phyloP scores from a whole-genome alignment of 139 green algal species.

The Micromonas pusilla region DNA sequence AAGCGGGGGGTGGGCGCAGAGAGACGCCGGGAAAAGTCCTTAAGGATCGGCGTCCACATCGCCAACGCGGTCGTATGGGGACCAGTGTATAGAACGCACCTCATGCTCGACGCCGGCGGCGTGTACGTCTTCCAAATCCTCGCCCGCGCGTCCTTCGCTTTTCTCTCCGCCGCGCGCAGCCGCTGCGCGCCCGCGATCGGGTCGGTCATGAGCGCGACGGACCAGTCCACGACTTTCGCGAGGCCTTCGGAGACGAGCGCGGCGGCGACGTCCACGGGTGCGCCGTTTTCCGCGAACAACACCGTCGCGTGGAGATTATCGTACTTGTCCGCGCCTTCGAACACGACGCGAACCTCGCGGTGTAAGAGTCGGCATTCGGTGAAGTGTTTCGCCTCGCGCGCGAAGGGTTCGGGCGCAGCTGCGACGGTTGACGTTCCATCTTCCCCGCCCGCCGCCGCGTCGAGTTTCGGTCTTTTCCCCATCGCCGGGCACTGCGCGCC shows the following conservation, averaged over 20 bases:
- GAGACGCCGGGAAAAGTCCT: too few relatives aligned
- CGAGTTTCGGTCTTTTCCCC: constrained; percentile 34
- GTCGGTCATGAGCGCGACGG: constrained; percentile 50
- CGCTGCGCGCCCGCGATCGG: constrained; percentile 48
- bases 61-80: too few relatives aligned
- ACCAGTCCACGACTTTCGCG: constrained; percentile 71
- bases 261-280: constrained; percentile 54
- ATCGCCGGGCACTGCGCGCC: constrained; percentile 76
- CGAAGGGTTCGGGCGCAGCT: constrained; percentile 61
- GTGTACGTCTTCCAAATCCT: constrained; percentile 79
- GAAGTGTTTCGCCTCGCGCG: constrained; percentile 78
- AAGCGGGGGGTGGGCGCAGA: too few relatives aligned
- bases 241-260: constrained; percentile 51
- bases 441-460: constrained; percentile 19
- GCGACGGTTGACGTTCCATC: constrained; percentile 17
- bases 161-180: constrained; percentile 71
- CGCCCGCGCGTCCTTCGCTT: constrained; percentile 59
- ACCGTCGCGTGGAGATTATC: constrained; percentile 75
- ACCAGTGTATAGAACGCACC: too few relatives aligned
- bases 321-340: constrained; percentile 82
- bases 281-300: constrained; percentile 43
- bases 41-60: too few relatives aligned
- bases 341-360: constrained; percentile 59
- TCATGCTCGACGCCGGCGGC: constrained; percentile 46
- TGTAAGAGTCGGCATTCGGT: constrained; percentile 67